Conservation (phyloP, 768 basidiomycete species). For the Daedalea quercina region DNA sequence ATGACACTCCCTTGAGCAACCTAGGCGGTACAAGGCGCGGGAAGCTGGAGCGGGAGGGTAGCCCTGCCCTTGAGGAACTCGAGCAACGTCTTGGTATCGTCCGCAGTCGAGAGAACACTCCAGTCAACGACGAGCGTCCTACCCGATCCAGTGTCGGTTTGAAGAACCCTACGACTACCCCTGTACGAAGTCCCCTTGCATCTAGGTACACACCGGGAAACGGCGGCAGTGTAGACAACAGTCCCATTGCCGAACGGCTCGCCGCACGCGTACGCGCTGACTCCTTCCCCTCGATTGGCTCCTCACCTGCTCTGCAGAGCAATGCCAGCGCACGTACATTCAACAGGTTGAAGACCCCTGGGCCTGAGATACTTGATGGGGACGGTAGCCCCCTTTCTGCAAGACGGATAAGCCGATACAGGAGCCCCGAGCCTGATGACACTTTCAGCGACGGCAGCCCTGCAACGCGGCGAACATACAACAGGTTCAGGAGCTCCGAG, state of each 20-base stretch:
- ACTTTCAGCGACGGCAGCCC: conserved; percentile 12
- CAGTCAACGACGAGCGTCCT: conserved; percentile 7
- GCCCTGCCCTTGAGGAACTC: conserved; percentile 29
- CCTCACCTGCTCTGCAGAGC: conserved; percentile 7
- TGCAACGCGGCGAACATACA: conserved; percentile 11
- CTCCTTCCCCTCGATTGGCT: conserved; percentile 10
- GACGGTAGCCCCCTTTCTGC: neutral
- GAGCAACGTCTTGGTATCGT: conserved; percentile 25
- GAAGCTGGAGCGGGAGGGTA: conserved; percentile 20
- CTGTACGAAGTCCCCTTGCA: conserved; percentile 5
- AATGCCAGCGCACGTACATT: conserved; percentile 8
- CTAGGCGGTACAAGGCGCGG: conserved; percentile 37
- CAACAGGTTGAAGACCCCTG: conserved; percentile 6
- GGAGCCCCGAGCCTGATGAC: conserved; percentile 7
- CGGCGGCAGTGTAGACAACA: conserved; percentile 6
- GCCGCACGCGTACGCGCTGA: conserved; percentile 10
- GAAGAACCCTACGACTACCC: conserved; percentile 5
- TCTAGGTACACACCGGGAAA: conserved; percentile 8
- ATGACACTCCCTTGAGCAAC: conserved; percentile 29
- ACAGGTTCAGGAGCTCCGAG: conserved; percentile 16
- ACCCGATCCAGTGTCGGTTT: neutral
- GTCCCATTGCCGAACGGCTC: conserved; percentile 14
- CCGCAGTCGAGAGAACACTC: conserved; percentile 19
- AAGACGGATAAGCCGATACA: conserved; percentile 7
- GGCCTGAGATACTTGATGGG: neutral